phyloP scores from a whole-genome alignment of 2,329 filamentous ascomycete genomes.

The Fusarium staphyleae region DNA sequence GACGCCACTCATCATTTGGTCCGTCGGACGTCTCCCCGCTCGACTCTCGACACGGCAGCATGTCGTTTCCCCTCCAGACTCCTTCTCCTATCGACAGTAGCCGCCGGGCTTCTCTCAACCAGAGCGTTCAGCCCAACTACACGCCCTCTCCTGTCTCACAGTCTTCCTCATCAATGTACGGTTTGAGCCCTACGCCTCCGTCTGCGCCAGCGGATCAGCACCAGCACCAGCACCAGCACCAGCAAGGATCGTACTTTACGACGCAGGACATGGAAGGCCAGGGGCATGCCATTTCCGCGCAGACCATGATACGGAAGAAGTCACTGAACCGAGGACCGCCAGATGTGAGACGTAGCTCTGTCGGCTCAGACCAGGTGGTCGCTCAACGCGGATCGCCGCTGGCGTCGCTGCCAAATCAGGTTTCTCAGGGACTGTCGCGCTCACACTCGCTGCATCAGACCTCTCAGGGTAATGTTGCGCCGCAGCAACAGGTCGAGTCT shows the following conservation, averaged over 20 bases:
- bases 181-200: conserved; percentile 28
- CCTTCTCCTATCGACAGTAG: conserved; percentile 42
- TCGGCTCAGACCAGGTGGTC: conserved; percentile 26
- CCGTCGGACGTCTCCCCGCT: conserved; percentile 40
- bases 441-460: conserved; percentile 27
- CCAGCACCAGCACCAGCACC: conserved; percentile 26
- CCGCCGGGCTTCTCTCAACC: conserved; percentile 29
- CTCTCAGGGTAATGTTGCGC: conserved; percentile 10
- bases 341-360: conserved; percentile 33
- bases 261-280: conserved; percentile 29
- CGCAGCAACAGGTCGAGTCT: conserved; percentile 13
- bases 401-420: conserved; percentile 10
- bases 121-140: conserved; percentile 16
- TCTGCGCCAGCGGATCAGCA: conserved; percentile 19
- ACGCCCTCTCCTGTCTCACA: conserved; percentile 39
- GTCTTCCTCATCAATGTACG: conserved; percentile 23
- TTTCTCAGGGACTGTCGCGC: conserved; percentile 4
- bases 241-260: conserved; percentile 33
- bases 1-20: conserved; percentile 40
- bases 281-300: conserved; percentile 30
- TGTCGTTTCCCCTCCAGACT: conserved; percentile 39
- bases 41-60: conserved; percentile 39
- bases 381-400: conserved; percentile 23
- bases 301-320: conserved; percentile 38
- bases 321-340: conserved; percentile 24